These are phyloP conservation scores for Malassezia arunalokei DNA, from an alignment of 1,284 basidiomycete genomes.

Conservation along the genomic window DNA sequence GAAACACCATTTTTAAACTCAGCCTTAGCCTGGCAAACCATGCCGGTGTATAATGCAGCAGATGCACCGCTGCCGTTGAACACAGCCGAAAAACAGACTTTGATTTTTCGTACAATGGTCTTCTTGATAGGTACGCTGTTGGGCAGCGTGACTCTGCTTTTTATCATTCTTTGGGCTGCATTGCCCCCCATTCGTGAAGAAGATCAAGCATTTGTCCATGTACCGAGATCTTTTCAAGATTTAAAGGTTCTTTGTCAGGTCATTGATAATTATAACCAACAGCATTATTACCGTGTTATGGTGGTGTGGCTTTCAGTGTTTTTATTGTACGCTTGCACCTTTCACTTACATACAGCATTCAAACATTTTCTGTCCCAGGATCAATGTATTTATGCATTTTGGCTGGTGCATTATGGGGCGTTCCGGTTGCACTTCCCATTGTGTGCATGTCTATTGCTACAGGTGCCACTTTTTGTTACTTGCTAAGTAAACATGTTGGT, in stretches of 20 bases:
- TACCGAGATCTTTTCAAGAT: conserved; percentile 47
- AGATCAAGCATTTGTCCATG: conserved; percentile 33
- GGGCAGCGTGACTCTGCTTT: conserved; percentile 22
- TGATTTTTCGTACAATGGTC: conserved; percentile 22
- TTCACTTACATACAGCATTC: conserved; percentile 49
- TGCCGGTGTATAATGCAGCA: neutral
- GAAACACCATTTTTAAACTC: conserved; percentile 9
- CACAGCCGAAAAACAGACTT: conserved; percentile 14
- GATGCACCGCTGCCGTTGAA: conserved; percentile 2
- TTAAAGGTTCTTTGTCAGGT: conserved; percentile 44
- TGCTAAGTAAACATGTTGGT: conserved; percentile 75
- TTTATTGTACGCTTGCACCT: conserved; percentile 59
- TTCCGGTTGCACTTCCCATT: conserved; percentile 74
- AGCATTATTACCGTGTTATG: conserved; percentile 45
- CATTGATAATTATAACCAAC: conserved; percentile 47
- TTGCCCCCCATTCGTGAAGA: conserved; percentile 29
- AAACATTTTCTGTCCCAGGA: conserved; percentile 89
- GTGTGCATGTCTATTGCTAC: conserved; percentile 70
- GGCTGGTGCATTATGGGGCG: conserved; percentile 88
- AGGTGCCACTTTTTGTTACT: conserved; percentile 83
- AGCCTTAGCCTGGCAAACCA: conserved; percentile 11
- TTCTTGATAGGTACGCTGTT: conserved; percentile 19
- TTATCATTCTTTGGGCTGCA: conserved; percentile 24
- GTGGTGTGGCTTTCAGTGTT: conserved; percentile 55
- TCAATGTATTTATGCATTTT: conserved; percentile 97